Evolutionary conservation across 1,139 yeast genomes (phyloP), one percentile per base, ranked within the genome.

Genomic region (Saccharomycopsis hybrid): DNA sequence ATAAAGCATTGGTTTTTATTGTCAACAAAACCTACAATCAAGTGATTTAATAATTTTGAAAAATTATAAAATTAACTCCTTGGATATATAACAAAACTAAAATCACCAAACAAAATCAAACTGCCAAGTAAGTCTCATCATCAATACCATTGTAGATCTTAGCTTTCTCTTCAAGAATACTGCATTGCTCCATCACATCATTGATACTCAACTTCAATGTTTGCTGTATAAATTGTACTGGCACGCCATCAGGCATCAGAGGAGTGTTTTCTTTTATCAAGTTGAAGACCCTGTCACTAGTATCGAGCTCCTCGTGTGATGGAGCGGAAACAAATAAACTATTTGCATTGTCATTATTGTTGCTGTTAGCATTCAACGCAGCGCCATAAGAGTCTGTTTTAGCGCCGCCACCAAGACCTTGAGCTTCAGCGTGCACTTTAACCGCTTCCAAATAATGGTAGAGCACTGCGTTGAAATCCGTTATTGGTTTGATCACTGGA

Each of bases 391-490:
- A n/a, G n/a, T n/a, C n/a, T n/a, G n/a, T n/a, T n/a, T n/a, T n/a
- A 3, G 40, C 52, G 5, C 25, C 36, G n/a, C 43, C 47, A 7
- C 52, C 32, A 65, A 62, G 4, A 76, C 78, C 54, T 55, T 74
- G 78, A n/a, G 77, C 73, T 51, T 72, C 74, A 53, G 77, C 64
- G 51, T 83, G 90, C 50, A 76, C 73, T 54, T 77, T 72, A 47
- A 86, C 78, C 4, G 92, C 92, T 56, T 81, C 79, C 51, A 90
- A 69, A 58, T 80, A 79, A 64, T 90, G 96, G 59, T 86, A 83
- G 36, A 85, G 63, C 25, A 89, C 80, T 60, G 85, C 85, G 63
- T 88, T 87, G 62, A 77, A 83, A 61, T 86, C 90, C 5, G 71
- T 72, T 11, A 89, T 69, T 48, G 74, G 76, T 35, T 74, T 74